Base-by-base conservation (phyloP, 2,329 filamentous ascomycete species). In the Neonectria coccinea region DNA sequence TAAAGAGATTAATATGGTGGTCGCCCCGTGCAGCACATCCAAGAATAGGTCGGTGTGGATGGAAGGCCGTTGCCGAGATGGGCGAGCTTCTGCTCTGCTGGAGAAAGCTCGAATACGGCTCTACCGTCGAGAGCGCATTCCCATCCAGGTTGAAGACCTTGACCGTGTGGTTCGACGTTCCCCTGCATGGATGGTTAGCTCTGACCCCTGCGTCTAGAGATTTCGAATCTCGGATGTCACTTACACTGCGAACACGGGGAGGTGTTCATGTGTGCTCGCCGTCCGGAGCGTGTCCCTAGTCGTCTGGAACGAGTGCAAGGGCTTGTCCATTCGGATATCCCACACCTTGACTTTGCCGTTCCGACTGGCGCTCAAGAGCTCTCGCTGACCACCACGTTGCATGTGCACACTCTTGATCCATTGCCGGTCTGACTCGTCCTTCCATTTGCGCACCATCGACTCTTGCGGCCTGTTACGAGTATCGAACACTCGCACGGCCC, bases 361-460 rank as follows among this genome's bases (percentile, higher is more conserved):
- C 51, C 93, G 89, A 76, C 94, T 97, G 20, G 94, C 96, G 47
- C 91, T 95, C 57, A 99, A 85, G 45, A 99, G 86, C 79, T 99
- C 96, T 63, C 96, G 87, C 79, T 97, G 90, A 2, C 96, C 96
- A 65, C 96, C 96, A 47, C 96, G 92, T 80, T 99, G 96, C 88
- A 99, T 94, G 77, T 98, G 96, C 14, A 97, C 93, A 70, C 93
- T 96, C 73, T 94, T 94, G 78, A 99, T 91, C 96, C 96, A 99
- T 73, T 97, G 93, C 65, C 91, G 90, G 73, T 89, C 87, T 11
- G 82, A 80, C 75, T 98, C 95, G 73, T 97, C 93, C 76, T 97
- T 96, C 95, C 96, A 99, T 71, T 95, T 94, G 79, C 92, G 93
- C 59, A 97, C 91, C 94, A 98, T 97, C 18, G 92, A 92, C 58